Base-by-base conservation (phyloP, 495 filamentous ascomycete genomes). In the Xylaria intraflava region DNA sequence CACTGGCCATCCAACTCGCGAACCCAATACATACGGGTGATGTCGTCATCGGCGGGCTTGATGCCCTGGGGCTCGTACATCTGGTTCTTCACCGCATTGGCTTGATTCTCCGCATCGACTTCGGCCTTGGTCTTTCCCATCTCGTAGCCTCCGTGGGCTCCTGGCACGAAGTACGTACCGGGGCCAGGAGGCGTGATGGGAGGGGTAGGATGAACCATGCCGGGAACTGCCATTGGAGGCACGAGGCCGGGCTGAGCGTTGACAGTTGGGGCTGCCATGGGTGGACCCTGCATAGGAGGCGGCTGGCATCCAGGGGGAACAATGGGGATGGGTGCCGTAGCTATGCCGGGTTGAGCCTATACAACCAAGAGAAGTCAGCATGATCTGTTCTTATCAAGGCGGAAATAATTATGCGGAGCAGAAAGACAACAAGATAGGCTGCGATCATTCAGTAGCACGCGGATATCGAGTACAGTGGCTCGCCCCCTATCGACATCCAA, bases 1-100 rank as follows among this genome's bases (percentile, higher is more conserved):
- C 71, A 80, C 35, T 64, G 62, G 12, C 72, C 72, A 56, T 79
- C 70, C 19, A 71, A 57, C 56, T 80, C 76, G 11, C 76, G 71
- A 41, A 69, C 66, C 66, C 72, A 74, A 55, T 78, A 81, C 65
- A 76, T 67, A 46, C 77, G 76, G 33, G 64, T 70, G 16, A 72
- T 69, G 51, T 81, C 73, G 24, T 74, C 67, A 51, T 80, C 77
- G 4, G 72, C 67, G 0, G 78, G 78, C 43, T 72, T 72, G 49
- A 79, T 76, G 35, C 77, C 75, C 65, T 79, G 76, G 11, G 73
- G 69, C 55, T 75, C 69, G 45, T 69, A 65, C 23, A 67, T 62
- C 48, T 65, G 63, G 62, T 64, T 74, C 36, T 65, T 59, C 41
- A 70, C 42, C n/a, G 74, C 70, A 31, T 68, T 62, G 40, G 69